Percentiles rank a stretch among this genome's conserved stretches.
Evolutionary conservation across 1,284 basidiomycete genomes (phyloP).

Genomic region (Xerocomus nothofagi): DNA sequence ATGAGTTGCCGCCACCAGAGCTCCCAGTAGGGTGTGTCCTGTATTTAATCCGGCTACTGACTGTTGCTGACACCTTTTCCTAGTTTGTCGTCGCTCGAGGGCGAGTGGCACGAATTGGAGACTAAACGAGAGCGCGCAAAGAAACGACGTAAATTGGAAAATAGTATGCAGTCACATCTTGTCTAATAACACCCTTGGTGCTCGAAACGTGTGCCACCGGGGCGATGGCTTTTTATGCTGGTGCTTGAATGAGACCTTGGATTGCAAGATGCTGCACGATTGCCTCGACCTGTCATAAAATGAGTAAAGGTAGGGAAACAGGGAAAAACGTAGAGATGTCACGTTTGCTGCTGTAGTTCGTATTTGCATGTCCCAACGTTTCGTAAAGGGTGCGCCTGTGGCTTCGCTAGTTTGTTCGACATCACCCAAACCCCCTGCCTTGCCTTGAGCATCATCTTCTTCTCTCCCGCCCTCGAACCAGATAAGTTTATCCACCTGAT

Average conservation of each 20-base stretch:
- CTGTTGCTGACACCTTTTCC: conserved; percentile 17
- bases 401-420: conserved; percentile 82
- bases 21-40: conserved; percentile 75
- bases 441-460: conserved; percentile 88
- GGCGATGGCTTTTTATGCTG: conserved; percentile 22
- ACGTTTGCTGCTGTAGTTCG: conserved; percentile 83
- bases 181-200: conserved; percentile 26
- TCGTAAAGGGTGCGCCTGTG: conserved; percentile 84
- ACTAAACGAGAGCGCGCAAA: conserved; percentile 82
- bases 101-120: conserved; percentile 95
- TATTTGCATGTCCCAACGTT: conserved; percentile 91
- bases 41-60: conserved; percentile 1
- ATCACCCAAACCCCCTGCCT: conserved; percentile 88
- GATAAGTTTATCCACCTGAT: conserved; percentile 91
- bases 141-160: conserved; percentile 58
- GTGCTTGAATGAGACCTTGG: conserved; percentile 57
- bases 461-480: conserved; percentile 84
- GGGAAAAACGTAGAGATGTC: conserved; percentile 23
- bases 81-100: conserved; percentile 75
- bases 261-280: conserved; percentile 77
- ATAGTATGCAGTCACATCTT: conserved; percentile 29
- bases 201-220: conserved; percentile 16
- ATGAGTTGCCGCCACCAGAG: conserved; percentile 73
- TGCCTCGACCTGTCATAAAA: conserved; percentile 62
- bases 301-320: conserved; percentile 5